A percentile compares a stretch with the other conserved stretches of the same genome.
Conservation (phyloP, 495 filamentous ascomycete genomes). For the Lasiosphaeris hirsuta region DNA sequence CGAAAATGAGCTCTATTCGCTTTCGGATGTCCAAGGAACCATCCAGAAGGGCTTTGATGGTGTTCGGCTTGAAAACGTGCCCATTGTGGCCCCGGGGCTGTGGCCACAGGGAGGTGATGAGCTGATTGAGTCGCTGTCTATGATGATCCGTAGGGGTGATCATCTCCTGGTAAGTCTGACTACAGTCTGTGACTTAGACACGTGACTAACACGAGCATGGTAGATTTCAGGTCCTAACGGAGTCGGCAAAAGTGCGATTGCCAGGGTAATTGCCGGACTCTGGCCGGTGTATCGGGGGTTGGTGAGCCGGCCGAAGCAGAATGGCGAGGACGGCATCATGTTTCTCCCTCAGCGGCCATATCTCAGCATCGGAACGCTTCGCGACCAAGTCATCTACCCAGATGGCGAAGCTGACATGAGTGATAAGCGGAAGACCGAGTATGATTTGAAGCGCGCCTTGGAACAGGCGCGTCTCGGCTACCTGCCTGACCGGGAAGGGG, state of each 20-base stretch:
- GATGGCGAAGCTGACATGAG: conserved; percentile 94
- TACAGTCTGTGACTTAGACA: background rate
- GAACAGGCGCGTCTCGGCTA: conserved; percentile 85
- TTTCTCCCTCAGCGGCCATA: conserved; percentile 95
- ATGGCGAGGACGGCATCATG: conserved; percentile 91
- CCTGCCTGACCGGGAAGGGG: conserved; percentile 85
- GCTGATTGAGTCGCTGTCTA: conserved; percentile 79
- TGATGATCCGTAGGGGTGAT: conserved; percentile 84
- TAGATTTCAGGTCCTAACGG: conserved; percentile 91
- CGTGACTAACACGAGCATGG: background rate
- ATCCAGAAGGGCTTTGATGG: conserved; percentile 92
- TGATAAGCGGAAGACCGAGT: conserved; percentile 69
- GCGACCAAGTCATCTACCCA: conserved; percentile 97
- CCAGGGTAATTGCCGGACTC: conserved; percentile 85
- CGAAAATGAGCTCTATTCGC: conserved; percentile 75
- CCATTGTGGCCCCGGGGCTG: conserved; percentile 81
- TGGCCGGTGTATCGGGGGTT: conserved; percentile 95
- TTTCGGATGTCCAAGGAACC: conserved; percentile 88
- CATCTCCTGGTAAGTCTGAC: conserved; percentile 63
- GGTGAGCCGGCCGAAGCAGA: conserved; percentile 75
- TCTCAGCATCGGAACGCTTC: conserved; percentile 87
- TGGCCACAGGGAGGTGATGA: conserved; percentile 86
- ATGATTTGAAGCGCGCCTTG: conserved; percentile 68
- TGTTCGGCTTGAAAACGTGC: conserved; percentile 88
- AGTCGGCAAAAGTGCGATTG: conserved; percentile 86